phyloP scores from a whole-genome alignment of 257 asterid genomes.

The Solanum chaucha region DNA sequence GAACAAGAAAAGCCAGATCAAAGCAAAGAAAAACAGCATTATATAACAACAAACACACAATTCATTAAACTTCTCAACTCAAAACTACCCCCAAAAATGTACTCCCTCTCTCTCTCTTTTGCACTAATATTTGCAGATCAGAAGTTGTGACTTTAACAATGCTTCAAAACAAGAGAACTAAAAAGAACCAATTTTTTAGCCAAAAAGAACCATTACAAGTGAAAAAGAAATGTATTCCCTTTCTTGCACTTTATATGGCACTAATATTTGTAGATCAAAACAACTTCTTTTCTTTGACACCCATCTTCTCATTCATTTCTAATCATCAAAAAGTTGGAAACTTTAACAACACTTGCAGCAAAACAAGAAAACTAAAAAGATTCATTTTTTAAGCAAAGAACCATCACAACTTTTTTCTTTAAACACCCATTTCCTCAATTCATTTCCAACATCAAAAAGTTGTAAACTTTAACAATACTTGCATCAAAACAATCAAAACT shows the following conservation, averaged over 20 bases:
- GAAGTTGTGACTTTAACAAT: neutral
- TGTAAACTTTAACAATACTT: neutral
- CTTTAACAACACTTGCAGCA: neutral
- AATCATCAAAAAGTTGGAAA: neutral
- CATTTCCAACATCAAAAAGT: neutral
- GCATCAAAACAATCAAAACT: neutral
- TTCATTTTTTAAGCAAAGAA: neutral
- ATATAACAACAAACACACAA: neutral
- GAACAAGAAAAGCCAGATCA: neutral
- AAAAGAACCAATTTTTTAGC: neutral
- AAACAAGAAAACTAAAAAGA: neutral
- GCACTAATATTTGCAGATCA: neutral
- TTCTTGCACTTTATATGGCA: neutral
- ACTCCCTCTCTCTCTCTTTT: neutral
- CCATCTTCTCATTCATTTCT: neutral
- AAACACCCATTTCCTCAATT: neutral
- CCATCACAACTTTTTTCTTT: neutral
- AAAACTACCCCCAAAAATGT: neutral
- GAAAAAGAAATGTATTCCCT: neutral
- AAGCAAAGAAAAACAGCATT: neutral
- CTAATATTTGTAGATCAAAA: neutral
- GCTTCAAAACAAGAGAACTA: neutral
- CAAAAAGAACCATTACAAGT: neutral
- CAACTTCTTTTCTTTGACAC: neutral
- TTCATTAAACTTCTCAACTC: neutral